Conservation (phyloP, 2,329 filamentous ascomycete genomes). For the Monilinia polystroma region DNA sequence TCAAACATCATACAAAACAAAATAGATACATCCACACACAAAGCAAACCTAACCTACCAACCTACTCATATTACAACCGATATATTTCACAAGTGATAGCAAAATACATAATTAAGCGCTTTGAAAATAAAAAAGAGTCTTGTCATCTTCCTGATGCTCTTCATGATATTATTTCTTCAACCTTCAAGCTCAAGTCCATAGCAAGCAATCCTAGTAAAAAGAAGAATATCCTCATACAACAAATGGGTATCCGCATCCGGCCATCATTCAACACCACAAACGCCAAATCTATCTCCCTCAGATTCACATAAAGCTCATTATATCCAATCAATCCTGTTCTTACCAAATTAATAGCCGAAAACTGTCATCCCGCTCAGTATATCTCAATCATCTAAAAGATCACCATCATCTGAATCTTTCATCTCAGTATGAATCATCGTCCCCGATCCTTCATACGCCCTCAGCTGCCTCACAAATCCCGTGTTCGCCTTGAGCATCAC, state of each 20-base stretch:
- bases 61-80: too few relatives aligned
- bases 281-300: not conserved
- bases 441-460: not conserved
- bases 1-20: too few relatives aligned
- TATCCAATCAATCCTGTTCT: not conserved
- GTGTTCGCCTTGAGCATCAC: conserved; percentile 29
- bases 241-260: conserved; percentile 4
- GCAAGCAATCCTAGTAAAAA: not conserved
- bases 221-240: not conserved
- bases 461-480: conserved; percentile 16
- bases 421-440: not conserved
- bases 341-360: not conserved
- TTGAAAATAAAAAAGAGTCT: too few relatives aligned
- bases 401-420: not conserved
- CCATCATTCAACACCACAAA: not conserved
- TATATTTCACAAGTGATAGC: too few relatives aligned
- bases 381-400: not conserved
- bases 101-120: too few relatives aligned
- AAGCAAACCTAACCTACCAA: too few relatives aligned
- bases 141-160: too few relatives aligned
- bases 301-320: not conserved
- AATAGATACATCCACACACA: too few relatives aligned
- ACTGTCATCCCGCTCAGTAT: not conserved
- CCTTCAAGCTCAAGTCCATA: not conserved
- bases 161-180: too few relatives aligned